A percentile compares a stretch with the other conserved stretches of the same genome.
Evolutionary conservation across 352 stramenopile genomes (phyloP).

Genomic region (Detonula confervacea): DNA sequence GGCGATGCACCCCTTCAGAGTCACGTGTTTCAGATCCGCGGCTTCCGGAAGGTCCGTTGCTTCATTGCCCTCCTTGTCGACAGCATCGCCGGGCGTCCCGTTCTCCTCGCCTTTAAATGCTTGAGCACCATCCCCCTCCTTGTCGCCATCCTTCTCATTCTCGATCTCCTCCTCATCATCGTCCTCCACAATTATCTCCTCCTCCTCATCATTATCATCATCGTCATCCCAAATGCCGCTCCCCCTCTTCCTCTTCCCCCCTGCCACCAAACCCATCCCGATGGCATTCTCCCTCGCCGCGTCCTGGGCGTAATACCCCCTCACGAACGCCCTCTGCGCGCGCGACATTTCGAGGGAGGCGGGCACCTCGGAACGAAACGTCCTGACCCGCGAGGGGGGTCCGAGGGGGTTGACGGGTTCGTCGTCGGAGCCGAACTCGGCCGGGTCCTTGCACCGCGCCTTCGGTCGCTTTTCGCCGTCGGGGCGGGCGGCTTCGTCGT

Average conservation of each 20-base stretch:
- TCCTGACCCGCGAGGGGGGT: background rate
- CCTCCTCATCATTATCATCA: background rate
- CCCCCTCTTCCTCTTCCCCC: background rate
- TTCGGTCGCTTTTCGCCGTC: too few relatives aligned
- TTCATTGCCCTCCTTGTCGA: too few relatives aligned
- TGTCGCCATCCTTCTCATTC: background rate
- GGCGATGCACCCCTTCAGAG: too few relatives aligned
- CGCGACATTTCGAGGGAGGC: background rate
- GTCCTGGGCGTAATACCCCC: constrained; percentile 12
- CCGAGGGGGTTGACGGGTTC: background rate
- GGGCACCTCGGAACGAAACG: constrained; percentile 9
- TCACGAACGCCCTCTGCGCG: constrained; percentile 17
- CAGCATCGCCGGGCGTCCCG: too few relatives aligned
- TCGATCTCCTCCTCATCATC: background rate
- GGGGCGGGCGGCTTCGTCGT: too few relatives aligned
- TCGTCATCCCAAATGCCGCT: background rate
- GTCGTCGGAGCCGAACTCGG: too few relatives aligned
- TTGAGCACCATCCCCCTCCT: constrained; percentile 2
- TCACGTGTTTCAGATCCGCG: too few relatives aligned
- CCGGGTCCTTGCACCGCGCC: background rate
- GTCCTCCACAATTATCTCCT: background rate
- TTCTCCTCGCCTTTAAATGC: background rate
- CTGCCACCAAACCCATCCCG: background rate
- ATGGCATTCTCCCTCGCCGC: background rate
- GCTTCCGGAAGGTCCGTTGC: too few relatives aligned